Evolutionary conservation across 495 filamentous ascomycete species (phyloP), one percentile per base, ranked within the genome.

Genomic region (Hamigera avellanea): DNA sequence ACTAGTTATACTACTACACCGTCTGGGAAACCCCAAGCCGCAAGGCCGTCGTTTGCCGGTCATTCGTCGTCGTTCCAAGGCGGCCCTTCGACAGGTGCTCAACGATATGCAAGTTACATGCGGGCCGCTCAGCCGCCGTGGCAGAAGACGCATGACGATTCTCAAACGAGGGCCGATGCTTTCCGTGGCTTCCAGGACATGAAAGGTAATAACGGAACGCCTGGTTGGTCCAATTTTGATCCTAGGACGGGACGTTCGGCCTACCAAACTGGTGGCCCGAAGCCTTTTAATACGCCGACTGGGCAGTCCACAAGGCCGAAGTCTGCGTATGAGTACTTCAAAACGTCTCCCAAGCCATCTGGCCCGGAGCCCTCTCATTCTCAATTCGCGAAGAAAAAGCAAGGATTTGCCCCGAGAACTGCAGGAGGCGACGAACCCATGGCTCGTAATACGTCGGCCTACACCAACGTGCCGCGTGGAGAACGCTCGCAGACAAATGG

Each of bases 141-240:
- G 50, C 43, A 53, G 26, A 55, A 67, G 42, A 36, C 56, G 33
- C 70, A 69, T 23, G 66, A 76, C 26, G 67, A 72, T 26, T 53
- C 62, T n/a, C 59, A 78, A 13, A 68, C 69, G 12, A 60, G 73
- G 36, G 64, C 65, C 4, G 70, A 79, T 46, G 70, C 70, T 13
- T 76, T 70, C 53, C 63, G 72, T 26, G 81, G 78, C 2, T 91
- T 81, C 65, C 70, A 81, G 44, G 70, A 72, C n/a, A 81, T 88
- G 76, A 73, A 69, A 48, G 62, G 57, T 15, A 45, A 49, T 27
- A 43, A 40, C 30, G 45, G 17, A 26, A 37, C 42, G 31, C 34
- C 43, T 21, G 56, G 56, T 9, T 68, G 62, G 62, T 51, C 56
- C 8, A 43, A 48, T 7, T 68, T 65, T 38, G 61, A 65, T 43